Base-by-base conservation (phyloP, 352 stramenopile genomes). In the Thalassiosira exigua region DNA sequence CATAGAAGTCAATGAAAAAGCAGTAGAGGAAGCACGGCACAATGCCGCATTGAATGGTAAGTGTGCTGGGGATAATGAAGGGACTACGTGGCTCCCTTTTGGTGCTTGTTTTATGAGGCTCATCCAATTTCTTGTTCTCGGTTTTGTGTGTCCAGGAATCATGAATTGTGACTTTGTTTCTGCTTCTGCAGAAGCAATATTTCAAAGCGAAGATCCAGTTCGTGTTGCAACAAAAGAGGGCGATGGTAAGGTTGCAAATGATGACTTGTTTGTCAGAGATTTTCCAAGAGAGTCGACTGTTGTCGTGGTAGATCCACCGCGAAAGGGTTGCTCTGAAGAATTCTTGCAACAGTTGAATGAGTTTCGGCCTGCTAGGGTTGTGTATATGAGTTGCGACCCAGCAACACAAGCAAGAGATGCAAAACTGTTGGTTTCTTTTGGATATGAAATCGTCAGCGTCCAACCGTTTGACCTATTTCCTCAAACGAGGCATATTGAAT, bases 401-500 rank as follows among this genome's bases (percentile, higher is more conserved):
- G 84, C 87, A 12, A 97, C 94, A 22, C 91, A 95, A 79, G 91
- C 92, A 17, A 79, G 94, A 48, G 94, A 97, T 87, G 85, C 92
- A 1, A 90, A 93, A 58, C 69, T 75, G 24, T 81, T 97, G 12
- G 76, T 96, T 0, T 62, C 67, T 14, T 82, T 82, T 56, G 91
- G 87, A 26, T 97, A 96, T 78, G 67, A 85, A 36, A 89, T 95
- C 39, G 79, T 85, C 2, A 88, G 84, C 29, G 76, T 96, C 44
- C 81, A 91, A 69, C 94, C 94, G 1, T 95, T 96, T 76, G 94
- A 97, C 84, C 76, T 97, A 27, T 97, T 97, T 61, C 94, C 94
- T 46, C 89, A 96, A 84, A 97, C 94, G 5, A 86, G 93, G 44
- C 94, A 97, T 70, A 95, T 97, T 79, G 94, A 97, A 66, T 95